phyloP scores from a whole-genome alignment of 352 stramenopile genomes.

The Pythium plurisporium region DNA sequence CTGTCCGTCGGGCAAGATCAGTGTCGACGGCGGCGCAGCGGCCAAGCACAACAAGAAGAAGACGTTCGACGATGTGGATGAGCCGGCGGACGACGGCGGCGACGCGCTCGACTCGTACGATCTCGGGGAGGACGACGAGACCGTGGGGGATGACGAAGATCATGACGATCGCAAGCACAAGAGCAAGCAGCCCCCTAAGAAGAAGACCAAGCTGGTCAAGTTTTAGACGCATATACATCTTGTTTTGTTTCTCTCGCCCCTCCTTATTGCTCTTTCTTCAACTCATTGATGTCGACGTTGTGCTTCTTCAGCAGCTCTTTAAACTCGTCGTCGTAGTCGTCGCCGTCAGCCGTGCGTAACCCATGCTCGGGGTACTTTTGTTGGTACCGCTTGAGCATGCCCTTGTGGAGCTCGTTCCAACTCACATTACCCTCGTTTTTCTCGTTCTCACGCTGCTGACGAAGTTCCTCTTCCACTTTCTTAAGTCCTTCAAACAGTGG shows the following conservation, averaged over 20 bases:
- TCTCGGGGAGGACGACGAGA: constrained; percentile 30
- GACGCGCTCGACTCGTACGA: constrained; percentile 54
- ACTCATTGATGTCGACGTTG: constrained; percentile 58
- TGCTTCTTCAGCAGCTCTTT: constrained; percentile 76
- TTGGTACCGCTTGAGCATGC: constrained; percentile 72
- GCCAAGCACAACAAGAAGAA: constrained; percentile 75
- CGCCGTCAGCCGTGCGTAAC: constrained; percentile 34
- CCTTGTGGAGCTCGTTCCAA: constrained; percentile 74
- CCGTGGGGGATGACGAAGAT: constrained; percentile 25
- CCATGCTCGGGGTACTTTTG: constrained; percentile 76
- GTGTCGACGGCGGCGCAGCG: constrained; percentile 44
- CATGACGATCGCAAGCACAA: constrained; percentile 21
- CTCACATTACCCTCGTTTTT: constrained; percentile 50
- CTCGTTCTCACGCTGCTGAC: constrained; percentile 46
- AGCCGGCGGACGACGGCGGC: constrained; percentile 36
- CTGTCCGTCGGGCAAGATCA: constrained; percentile 73
- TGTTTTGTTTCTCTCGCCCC: not conserved
- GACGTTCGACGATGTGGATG: constrained; percentile 65
- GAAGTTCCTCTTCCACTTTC: constrained; percentile 70
- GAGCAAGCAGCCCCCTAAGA: constrained; percentile 10
- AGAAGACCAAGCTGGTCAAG: constrained; percentile 20
- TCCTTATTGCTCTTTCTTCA: constrained; percentile 41
- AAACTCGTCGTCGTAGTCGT: constrained; percentile 84
- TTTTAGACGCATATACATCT: constrained; percentile 23
- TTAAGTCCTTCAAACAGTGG: constrained; percentile 72